A percentile compares a stretch with the other conserved stretches of the same genome.
Conservation (phyloP, 1,139 yeast species). For the Kodamaea fungicola region DNA sequence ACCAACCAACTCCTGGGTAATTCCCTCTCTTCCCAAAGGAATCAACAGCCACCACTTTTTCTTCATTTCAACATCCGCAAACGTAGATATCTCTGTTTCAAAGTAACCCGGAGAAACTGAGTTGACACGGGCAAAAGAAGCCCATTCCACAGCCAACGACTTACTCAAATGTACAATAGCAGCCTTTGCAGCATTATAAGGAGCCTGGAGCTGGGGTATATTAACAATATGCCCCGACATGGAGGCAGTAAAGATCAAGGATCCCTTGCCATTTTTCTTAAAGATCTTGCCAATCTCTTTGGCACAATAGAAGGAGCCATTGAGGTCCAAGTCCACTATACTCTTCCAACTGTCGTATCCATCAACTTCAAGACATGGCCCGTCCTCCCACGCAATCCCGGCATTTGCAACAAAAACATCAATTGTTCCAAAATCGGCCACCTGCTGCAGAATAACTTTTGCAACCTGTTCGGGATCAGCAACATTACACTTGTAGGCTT, state of each 20-base stretch:
- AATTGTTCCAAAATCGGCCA: conserved; percentile 68
- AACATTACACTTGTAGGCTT: conserved; percentile 72
- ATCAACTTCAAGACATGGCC: conserved; percentile 15
- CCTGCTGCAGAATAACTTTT: conserved; percentile 53
- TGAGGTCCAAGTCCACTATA: conserved; percentile 21
- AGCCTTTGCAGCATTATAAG: conserved; percentile 84
- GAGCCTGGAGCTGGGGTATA: conserved; percentile 80
- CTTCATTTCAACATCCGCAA: conserved; percentile 50
- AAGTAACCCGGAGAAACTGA: conserved; percentile 82
- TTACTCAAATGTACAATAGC: conserved; percentile 77
- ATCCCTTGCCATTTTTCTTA: conserved; percentile 64
- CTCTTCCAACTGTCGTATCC: conserved; percentile 18
- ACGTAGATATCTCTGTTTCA: conserved; percentile 59
- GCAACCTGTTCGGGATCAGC: conserved; percentile 59
- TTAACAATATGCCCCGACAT: conserved; percentile 85
- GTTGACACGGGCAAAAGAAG: conserved; percentile 72
- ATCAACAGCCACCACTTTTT: conserved; percentile 60
- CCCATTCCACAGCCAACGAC: conserved; percentile 85
- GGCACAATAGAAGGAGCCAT: conserved; percentile 39
- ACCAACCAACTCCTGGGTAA: conserved; percentile 78
- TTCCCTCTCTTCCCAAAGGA: conserved; percentile 79
- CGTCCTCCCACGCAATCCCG: conserved; percentile 84
- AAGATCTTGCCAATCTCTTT: conserved; percentile 64
- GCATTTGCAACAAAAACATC: conserved; percentile 90
- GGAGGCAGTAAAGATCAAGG: conserved; percentile 74